These are phyloP conservation scores for Brasilioporus rufonigricans DNA, from an alignment of 768 basidiomycete species.

Conservation along the genomic window DNA sequence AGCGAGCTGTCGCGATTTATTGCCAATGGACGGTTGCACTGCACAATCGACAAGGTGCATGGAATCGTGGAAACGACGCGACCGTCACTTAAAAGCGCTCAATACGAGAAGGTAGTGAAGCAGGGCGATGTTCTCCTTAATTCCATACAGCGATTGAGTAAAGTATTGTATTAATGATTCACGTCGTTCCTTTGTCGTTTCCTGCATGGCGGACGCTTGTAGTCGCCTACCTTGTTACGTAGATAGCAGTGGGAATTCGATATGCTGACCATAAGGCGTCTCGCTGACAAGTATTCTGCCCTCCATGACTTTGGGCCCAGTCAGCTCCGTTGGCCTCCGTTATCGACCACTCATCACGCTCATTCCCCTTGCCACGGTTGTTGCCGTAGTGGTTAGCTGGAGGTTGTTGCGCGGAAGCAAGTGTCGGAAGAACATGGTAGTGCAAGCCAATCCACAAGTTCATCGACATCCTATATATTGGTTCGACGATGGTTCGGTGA, in stretches of 20 bases:
- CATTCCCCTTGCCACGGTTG: conserved; percentile 5
- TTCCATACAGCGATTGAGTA: conserved; percentile 84
- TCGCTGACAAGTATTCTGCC: background rate
- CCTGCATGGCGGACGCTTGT: background rate
- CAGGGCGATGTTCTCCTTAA: conserved; percentile 89
- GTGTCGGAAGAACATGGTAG: background rate
- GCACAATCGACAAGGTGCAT: conserved; percentile 92
- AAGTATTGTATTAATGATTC: conserved; percentile 64
- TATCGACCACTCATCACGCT: conserved; percentile 8
- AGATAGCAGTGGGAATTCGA: background rate
- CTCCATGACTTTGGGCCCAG: background rate
- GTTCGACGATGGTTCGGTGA: conserved; percentile 64
- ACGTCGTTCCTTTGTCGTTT: background rate
- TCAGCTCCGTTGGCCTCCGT: background rate
- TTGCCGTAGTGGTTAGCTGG: conserved; percentile 6
- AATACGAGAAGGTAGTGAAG: conserved; percentile 91
- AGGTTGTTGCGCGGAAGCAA: background rate
- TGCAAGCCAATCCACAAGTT: background rate
- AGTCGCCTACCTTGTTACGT: no score
- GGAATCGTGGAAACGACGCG: conserved; percentile 92
- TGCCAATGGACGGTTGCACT: conserved; percentile 78
- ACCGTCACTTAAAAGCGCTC: conserved; percentile 70
- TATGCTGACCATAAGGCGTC: background rate
- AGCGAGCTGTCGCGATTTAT: conserved; percentile 94
- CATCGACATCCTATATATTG: conserved; percentile 52